A percentile compares a stretch with the other conserved stretches of the same genome.
Evolutionary conservation across 2,329 filamentous ascomycete genomes (phyloP).

Genomic region (Hypoxylon sp.): DNA sequence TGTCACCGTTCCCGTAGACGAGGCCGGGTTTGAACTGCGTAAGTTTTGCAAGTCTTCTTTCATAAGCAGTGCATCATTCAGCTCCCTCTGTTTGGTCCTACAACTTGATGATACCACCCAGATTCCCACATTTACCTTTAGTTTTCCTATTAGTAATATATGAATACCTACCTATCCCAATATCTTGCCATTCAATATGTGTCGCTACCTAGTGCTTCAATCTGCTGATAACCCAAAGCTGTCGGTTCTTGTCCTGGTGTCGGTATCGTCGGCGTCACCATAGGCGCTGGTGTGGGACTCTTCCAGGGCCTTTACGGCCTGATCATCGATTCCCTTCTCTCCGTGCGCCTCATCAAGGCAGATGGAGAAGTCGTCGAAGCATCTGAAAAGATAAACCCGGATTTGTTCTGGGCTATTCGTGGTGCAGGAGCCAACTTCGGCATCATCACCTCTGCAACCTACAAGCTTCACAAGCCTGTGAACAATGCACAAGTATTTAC

Average conservation of each 20-base stretch:
- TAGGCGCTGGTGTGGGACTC: conserved; percentile 39
- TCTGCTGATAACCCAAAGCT: conserved; percentile 19
- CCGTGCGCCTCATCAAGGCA: conserved; percentile 40
- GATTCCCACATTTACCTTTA: neutral
- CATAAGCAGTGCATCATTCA: no score
- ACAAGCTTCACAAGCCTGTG: conserved; percentile 24
- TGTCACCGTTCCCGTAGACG: conserved; percentile 26
- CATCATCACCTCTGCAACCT: conserved; percentile 40
- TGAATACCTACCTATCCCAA: neutral
- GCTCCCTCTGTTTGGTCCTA: neutral
- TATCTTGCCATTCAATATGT: neutral
- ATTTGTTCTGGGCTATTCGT: conserved; percentile 46
- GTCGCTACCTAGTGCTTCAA: neutral
- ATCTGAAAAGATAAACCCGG: conserved; percentile 25
- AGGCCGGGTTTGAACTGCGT: conserved; percentile 42
- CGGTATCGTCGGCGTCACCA: conserved; percentile 31
- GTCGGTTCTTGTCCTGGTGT: conserved; percentile 20
- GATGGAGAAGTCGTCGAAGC: conserved; percentile 28
- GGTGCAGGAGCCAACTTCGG: conserved; percentile 45
- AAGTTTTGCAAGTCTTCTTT: conserved; percentile 16
- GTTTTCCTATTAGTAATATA: neutral
- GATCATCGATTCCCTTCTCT: conserved; percentile 38
- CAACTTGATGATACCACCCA: no score
- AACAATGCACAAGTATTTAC: conserved; percentile 33
- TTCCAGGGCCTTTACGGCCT: conserved; percentile 38